Evolutionary conservation across 2,329 filamentous ascomycete genomes (phyloP), one percentile per base, ranked within the genome.

Genomic region (Pleurostoma richardsiae): DNA sequence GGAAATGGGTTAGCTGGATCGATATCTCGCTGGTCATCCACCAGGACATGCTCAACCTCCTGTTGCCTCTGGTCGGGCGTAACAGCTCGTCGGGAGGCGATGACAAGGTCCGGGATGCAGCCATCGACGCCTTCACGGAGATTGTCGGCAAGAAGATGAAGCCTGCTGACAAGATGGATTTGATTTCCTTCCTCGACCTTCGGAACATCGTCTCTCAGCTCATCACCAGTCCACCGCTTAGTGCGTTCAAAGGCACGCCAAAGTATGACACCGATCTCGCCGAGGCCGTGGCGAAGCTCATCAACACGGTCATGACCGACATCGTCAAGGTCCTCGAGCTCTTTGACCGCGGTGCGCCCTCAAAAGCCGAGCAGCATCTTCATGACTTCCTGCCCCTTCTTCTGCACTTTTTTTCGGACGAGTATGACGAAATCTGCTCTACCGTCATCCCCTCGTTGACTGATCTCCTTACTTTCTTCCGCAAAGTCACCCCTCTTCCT

Each of bases 71-170:
- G 53, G 86, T 95, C 47, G 89, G 88, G n/a, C 86, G 85, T 65
- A 74, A 82, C 60, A 78, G 82, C 63, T 61, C 76, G 53, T 68
- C 76, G 58, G 69, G 81, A 59, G 66, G 78, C 61, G 74, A 87
- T 68, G 90, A 95, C 62, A 88, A 84, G 63, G 86, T 95, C 53
- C 83, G 91, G 53, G 88, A 96, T 69, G 87, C 90, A 19, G 92
- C 94, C 44, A 90, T 97, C 57, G 90, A 96, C 60, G 90, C 94
- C 29, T 86, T 99, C 62, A 96, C 90, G 4, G 92, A 99, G 69
- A 95, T 96, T 56, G 88, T 95, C 48, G 87, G 85, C 65, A 99
- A 99, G 77, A 97, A 97, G 75, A 99, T 99, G 94, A 90, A 89
- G 59, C 78, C 90, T 2, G 76, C 81, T 36, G 92, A 97, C 71